Conservation (phyloP, 2,329 filamentous ascomycete species). For the Colletotrichum scovillei region DNA sequence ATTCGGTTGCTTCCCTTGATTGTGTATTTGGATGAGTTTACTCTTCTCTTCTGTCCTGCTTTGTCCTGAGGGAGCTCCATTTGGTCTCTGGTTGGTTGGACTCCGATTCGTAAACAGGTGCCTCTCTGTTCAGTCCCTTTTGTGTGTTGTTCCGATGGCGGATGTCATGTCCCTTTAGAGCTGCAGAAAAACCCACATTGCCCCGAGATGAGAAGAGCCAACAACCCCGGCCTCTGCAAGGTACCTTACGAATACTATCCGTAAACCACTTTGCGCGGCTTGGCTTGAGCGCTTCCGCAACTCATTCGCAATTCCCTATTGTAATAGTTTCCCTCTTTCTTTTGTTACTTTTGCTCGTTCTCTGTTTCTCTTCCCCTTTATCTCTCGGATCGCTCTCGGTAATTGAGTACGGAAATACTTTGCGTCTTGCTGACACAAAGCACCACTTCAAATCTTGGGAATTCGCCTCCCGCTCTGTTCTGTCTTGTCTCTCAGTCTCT, state of each 20-base stretch:
- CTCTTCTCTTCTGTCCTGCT: neutral
- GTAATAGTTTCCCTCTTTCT: neutral
- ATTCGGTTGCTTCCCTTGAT: neutral
- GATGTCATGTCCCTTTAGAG: slow-evolving; percentile 17
- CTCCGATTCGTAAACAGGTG: neutral
- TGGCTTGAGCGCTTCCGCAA: slow-evolving; percentile 4
- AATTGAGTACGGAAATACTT: neutral
- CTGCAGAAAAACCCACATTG: neutral
- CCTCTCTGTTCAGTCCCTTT: neutral
- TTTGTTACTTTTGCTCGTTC: neutral
- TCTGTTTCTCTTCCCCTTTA: neutral
- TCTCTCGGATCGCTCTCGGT: neutral
- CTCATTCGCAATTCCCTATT: neutral
- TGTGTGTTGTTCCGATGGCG: slow-evolving; percentile 10
- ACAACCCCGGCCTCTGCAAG: slow-evolving; percentile 4
- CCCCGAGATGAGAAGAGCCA: slow-evolving; percentile 3
- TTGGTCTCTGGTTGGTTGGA: neutral
- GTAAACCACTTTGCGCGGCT: neutral
- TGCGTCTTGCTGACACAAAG: neutral
- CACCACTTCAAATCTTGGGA: neutral
- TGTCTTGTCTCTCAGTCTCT: neutral
- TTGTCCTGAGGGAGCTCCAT: neutral
- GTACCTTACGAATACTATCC: neutral
- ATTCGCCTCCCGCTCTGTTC: neutral
- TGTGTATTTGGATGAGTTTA: too few species aligned